Evolutionary conservation across 1,284 basidiomycete species (phyloP), one percentile per base, ranked within the genome.

Genomic region (Stygiomarasmius scandens): DNA sequence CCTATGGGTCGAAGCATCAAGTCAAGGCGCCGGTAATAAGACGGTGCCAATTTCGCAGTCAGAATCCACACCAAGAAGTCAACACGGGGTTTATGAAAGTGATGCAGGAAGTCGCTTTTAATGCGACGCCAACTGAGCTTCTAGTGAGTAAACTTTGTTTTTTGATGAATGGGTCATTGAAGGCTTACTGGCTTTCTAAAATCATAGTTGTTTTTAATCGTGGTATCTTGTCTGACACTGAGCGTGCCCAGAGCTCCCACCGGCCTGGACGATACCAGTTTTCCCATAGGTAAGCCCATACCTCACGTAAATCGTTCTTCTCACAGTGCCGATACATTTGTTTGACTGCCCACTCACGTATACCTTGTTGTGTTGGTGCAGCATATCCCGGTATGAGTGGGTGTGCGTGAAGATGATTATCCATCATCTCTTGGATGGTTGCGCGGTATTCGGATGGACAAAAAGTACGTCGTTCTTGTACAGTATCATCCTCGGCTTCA

Each of bases 251-350:
- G 14, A 61, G 62, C 44, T 67, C 62, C 71, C 71, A 73, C 6
- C 66, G 61, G 11, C 56, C 64, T 2, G 24, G 45, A 2, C 67
- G 53, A 54, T 70, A 70, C 69, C 71, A 70, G 47, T 71, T 71
- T 52, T 69, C 69, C 71, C 71, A 72, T 1, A 72, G 58, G 52
- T 73, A 69, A 2, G 70, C 68, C 69, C 70, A 71, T 0, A 61
- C 19, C 29, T 69, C 67, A 1, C 23, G 64, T 1, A 73, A 54
- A 27, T 71, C 61, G 53, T 71, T 44, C 9, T 62, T 46, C 3
- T 50, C 48, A 57, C 71, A 74, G 55, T 63, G 72, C 2, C 57
- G 49, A 58, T 73, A 73, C 44, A 66, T 65, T 48, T 69, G 56
- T 32, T 58, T 56, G 1, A 69, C 69, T 16, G 69, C 71, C 69